phyloP scores from a whole-genome alignment of 805 yeast species.

The Tetrapisispora fleetii region DNA sequence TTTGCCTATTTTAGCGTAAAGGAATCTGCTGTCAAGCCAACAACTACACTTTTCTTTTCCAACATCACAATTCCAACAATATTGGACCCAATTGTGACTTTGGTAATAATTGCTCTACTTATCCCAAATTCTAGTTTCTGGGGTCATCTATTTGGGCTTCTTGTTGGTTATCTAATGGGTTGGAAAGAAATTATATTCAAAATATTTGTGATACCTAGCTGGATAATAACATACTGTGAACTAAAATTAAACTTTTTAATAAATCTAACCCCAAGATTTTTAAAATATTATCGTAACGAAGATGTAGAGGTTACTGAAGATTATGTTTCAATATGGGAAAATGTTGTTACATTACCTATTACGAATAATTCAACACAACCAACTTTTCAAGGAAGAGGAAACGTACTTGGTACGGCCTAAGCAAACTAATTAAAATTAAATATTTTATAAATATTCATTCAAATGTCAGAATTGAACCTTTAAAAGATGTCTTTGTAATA shows the following conservation, averaged over 20 bases:
- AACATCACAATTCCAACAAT: constrained; percentile 46
- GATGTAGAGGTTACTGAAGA: constrained; percentile 30
- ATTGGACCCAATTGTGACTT: constrained; percentile 43
- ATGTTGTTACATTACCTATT: constrained; percentile 1
- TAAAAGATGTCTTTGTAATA: too few species aligned
- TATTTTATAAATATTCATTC: too few species aligned
- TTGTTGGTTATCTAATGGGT: constrained; percentile 56
- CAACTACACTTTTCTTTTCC: constrained; percentile 32
- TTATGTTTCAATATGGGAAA: constrained; percentile 22
- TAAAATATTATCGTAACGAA: constrained; percentile 46
- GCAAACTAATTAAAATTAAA: neutral
- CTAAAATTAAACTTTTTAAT: constrained; percentile 41
- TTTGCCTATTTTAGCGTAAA: constrained; percentile 48
- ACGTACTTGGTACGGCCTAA: constrained; percentile 7
- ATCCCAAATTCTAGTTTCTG: constrained; percentile 61
- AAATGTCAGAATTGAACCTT: neutral
- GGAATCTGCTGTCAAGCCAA: constrained; percentile 35
- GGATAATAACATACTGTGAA: constrained; percentile 57
- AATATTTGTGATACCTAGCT: constrained; percentile 54
- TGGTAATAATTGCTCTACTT: constrained; percentile 41
- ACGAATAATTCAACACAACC: constrained; percentile 7
- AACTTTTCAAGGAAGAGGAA: constrained; percentile 5
- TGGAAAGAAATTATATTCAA: constrained; percentile 41
- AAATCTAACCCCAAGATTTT: constrained; percentile 40
- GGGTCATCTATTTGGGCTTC: constrained; percentile 63